Evolutionary conservation across 495 filamentous ascomycete species (phyloP).

Genomic region (Trichocladium antarcticum): DNA sequence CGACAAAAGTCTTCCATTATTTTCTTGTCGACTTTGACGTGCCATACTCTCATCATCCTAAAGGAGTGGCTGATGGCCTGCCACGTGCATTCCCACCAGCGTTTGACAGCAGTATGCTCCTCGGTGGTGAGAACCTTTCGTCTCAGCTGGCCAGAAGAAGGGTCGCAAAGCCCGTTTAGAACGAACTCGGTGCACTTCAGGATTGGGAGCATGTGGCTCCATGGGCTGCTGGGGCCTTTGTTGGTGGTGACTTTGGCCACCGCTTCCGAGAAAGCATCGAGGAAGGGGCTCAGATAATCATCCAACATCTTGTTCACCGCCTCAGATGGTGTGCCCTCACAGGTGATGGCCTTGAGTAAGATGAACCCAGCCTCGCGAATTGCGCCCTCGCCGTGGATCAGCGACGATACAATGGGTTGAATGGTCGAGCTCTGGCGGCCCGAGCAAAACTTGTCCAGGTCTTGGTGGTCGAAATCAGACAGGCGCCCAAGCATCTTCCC

Average conservation of each 20-base stretch:
- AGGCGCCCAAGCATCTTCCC: conserved; percentile 64
- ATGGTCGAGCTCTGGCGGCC: conserved; percentile 47
- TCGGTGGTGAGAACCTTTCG: conserved; percentile 46
- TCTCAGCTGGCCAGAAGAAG: conserved; percentile 66
- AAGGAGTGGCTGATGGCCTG: conserved; percentile 69
- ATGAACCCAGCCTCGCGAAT: conserved; percentile 66
- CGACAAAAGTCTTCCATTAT: conserved; percentile 84
- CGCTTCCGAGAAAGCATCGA: conserved; percentile 29
- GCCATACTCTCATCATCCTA: conserved; percentile 69
- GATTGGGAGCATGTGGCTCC: conserved; percentile 56
- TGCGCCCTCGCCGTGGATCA: conserved; percentile 55
- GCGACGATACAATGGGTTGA: conserved; percentile 52
- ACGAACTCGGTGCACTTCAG: conserved; percentile 65
- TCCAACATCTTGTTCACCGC: conserved; percentile 62
- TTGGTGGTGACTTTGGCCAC: conserved; percentile 42
- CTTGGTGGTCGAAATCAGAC: conserved; percentile 54
- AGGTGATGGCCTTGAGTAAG: conserved; percentile 67
- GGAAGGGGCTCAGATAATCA: conserved; percentile 39
- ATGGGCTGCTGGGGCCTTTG: conserved; percentile 42
- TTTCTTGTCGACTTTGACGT: conserved; percentile 52
- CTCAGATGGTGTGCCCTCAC: conserved; percentile 56
- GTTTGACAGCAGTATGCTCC: conserved; percentile 52
- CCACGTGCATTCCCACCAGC: conserved; percentile 80
- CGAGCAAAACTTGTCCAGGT: conserved; percentile 54
- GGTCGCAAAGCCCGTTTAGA: conserved; percentile 71